Evolutionary conservation across 805 yeast genomes (phyloP).

Genomic region (Blastobotrys chiropterorum): DNA sequence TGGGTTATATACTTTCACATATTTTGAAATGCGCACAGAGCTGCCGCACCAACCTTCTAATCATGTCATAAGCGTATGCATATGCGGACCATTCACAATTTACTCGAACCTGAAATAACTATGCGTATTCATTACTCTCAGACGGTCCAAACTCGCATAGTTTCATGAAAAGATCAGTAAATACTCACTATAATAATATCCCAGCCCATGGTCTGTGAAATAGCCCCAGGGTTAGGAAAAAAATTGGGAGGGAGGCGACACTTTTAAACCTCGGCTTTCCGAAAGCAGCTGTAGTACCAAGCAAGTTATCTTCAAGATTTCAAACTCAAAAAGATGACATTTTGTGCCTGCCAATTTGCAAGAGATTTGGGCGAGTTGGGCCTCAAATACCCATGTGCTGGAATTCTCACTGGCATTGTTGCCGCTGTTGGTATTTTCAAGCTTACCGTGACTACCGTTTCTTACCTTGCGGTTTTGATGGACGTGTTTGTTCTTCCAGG

Average conservation of each 20-base stretch:
- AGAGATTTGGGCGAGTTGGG: slow-evolving; percentile 3
- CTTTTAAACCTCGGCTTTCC: neutral
- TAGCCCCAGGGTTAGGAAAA: neutral
- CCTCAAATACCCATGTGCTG: slow-evolving; percentile 9
- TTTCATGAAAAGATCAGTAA: too few relatives aligned
- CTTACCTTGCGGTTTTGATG: slow-evolving; percentile 46
- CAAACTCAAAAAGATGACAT: neutral
- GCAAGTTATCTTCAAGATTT: too few relatives aligned
- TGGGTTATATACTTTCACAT: too few relatives aligned
- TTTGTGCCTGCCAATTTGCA: neutral
- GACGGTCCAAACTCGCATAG: too few relatives aligned
- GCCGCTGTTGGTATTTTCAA: slow-evolving; percentile 48
- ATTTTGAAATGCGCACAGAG: too few relatives aligned
- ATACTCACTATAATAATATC: too few relatives aligned
- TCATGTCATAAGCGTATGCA: too few relatives aligned
- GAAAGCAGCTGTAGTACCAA: neutral
- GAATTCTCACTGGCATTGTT: slow-evolving; percentile 9
- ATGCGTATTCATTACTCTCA: too few relatives aligned
- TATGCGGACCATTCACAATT: too few relatives aligned
- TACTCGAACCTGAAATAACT: too few relatives aligned
- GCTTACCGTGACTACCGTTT: slow-evolving; percentile 44
- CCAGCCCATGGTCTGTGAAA: neutral
- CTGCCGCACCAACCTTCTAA: too few relatives aligned
- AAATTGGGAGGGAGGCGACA: neutral
- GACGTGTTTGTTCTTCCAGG: slow-evolving; percentile 60